Base-by-base conservation (phyloP, 1,139 yeast species). In the Pichiaceae sp. region DNA sequence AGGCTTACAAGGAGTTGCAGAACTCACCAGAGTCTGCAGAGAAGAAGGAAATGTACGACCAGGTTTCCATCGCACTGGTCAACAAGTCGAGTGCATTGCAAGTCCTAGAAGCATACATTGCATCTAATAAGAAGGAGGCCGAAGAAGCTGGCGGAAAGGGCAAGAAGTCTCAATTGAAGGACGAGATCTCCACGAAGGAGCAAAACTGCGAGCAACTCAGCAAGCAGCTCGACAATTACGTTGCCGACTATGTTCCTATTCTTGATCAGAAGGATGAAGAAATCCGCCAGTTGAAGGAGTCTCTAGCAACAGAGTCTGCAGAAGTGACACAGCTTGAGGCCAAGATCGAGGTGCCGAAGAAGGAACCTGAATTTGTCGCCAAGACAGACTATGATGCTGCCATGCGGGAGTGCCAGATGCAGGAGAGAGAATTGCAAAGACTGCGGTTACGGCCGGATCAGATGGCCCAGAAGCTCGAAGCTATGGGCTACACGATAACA, bases 21-120 rank as follows among this genome's bases (percentile, higher is more conserved):
- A 23, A 19, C 17, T 14, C 14, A 6, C 17, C 7, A 11, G 31
- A 17, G 16, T 25, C 29, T 7, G 17, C 21, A 18, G 27, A 29
- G 15, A 30, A 29, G 18, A 17, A 33, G 15, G 23, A 28, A 14
- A 3, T 27, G 15, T 31, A 31, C 12, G 35, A 32, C 3, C 20
- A 32, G 14, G 28, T 20, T 14, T 17, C 33, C 7, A 19, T 28
- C 7, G 36, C 36, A 19, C 20, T 38, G 32, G 17, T 30, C 12
- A 15, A 30, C 12, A 34, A 46, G 33, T 31, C 31, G 19, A 42
- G 40, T 33, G 47, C 45, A 1, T 32, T 45, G 3, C 26, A 20
- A 14, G 47, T 46, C 7, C 43, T 46, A 5, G 26, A 36, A 16
- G 42, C 42, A 5, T 45, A 46, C 37, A 36, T 46, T 17, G 30